phyloP scores from a whole-genome alignment of 768 basidiomycete genomes.

The Termitomyces sp. region DNA sequence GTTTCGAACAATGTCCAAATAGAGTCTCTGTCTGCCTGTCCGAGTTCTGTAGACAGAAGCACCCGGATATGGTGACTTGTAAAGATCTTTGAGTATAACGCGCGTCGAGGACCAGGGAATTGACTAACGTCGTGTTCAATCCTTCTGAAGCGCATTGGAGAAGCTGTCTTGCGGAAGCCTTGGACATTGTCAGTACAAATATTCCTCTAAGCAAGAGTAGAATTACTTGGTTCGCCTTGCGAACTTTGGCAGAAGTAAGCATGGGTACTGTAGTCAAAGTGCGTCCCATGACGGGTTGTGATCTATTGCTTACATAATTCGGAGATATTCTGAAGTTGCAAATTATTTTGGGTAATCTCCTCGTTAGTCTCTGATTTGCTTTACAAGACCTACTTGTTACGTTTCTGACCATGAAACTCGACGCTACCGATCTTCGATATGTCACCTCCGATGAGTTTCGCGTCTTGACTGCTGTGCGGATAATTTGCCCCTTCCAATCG shows the following conservation, averaged over 20 bases:
- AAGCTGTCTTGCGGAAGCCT: slow-evolving; percentile 18
- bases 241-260: slow-evolving; percentile 9
- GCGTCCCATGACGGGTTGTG: no score
- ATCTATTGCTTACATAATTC: slow-evolving; percentile 10
- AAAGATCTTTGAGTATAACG: neutral
- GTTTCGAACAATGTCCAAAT: slow-evolving; percentile 53
- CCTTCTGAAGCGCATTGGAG: slow-evolving; percentile 5
- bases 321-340: neutral
- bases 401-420: slow-evolving; percentile 74
- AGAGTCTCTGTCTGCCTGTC: slow-evolving; percentile 30
- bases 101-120: neutral
- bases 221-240: slow-evolving; percentile 18
- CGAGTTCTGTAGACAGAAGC: slow-evolving; percentile 29
- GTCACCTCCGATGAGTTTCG: slow-evolving; percentile 90
- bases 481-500: neutral
- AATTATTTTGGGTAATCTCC: neutral
- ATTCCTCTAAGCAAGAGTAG: neutral
- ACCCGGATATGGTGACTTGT: slow-evolving; percentile 17
- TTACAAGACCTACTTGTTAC: neutral
- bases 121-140: slow-evolving; percentile 10
- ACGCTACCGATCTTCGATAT: slow-evolving; percentile 93
- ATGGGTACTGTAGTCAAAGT: neutral
- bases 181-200: neutral
- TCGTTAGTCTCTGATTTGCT: no score
- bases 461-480: slow-evolving; percentile 85